Percentiles rank a stretch among this genome's conserved stretches.
Conservation (phyloP, 73 alveolate genomes). For the Tetrahymena elliotti region DNA sequence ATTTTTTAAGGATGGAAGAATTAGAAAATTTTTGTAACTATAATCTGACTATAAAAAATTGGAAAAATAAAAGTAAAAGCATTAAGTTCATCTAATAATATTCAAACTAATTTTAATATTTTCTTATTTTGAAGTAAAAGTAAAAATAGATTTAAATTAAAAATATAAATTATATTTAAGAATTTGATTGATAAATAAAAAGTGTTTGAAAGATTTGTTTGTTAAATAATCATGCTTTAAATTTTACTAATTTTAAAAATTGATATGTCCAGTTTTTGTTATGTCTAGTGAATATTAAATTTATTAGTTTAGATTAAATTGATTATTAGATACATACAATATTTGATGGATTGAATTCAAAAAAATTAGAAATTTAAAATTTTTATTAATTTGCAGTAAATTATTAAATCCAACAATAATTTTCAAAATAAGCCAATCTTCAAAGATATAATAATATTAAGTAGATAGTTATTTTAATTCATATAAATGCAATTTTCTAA, state of each 20-base stretch:
- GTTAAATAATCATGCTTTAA: neutral
- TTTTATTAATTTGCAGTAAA: neutral
- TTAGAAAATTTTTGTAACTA: too few relatives aligned
- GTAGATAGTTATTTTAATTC: neutral
- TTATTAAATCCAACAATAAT: neutral
- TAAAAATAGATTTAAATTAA: too few relatives aligned
- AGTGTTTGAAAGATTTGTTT: neutral
- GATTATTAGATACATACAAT: neutral
- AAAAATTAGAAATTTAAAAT: neutral
- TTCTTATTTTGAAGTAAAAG: too few relatives aligned
- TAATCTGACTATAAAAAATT: too few relatives aligned
- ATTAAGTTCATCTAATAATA: too few relatives aligned
- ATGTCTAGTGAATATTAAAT: neutral
- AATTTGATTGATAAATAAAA: too few relatives aligned
- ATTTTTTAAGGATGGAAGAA: too few relatives aligned
- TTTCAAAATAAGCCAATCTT: neutral
- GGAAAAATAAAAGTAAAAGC: too few relatives aligned
- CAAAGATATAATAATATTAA: neutral
- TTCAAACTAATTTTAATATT: too few relatives aligned
- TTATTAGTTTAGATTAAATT: neutral
- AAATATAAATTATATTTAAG: too few relatives aligned
- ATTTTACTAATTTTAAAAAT: too few relatives aligned
- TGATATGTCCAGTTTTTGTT: neutral
- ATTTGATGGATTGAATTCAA: neutral
- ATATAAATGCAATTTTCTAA: neutral